Percentiles rank a stretch among this genome's conserved stretches.
phyloP scores from a whole-genome alignment of 208 protist species.

The Strigomonas culicis region DNA sequence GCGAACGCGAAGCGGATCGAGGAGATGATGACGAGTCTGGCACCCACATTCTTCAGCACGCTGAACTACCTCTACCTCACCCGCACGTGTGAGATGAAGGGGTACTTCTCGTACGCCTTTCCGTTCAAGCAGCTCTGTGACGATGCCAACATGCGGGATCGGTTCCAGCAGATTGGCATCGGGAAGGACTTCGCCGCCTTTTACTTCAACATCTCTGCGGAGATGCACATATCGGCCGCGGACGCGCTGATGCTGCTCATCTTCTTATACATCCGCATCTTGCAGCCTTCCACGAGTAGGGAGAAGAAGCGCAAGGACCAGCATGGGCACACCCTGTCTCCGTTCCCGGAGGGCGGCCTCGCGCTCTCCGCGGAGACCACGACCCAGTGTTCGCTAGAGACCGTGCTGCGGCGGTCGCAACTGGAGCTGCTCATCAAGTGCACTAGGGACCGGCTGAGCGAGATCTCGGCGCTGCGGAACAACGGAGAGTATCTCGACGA shows the following conservation, averaged over 20 bases:
- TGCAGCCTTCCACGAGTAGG: too few species aligned
- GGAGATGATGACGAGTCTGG: not conserved
- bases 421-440: constrained; percentile 1
- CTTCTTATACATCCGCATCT: not conserved
- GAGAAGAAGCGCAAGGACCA: not conserved
- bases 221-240: not conserved
- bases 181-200: not conserved
- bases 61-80: constrained; percentile 5
- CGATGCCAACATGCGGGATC: not conserved
- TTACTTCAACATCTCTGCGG: not conserved
- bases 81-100: not conserved
- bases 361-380: not conserved
- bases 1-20: not conserved
- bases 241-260: not conserved
- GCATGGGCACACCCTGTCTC: too few species aligned
- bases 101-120: not conserved
- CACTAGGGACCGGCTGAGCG: not conserved
- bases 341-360: not conserved
- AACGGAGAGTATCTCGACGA: not conserved
- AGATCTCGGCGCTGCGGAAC: not conserved
- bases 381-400: too few species aligned
- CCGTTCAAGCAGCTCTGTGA: not conserved
- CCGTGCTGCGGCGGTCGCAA: not conserved
- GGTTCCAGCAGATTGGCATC: not conserved
- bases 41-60: not conserved